Conservation (phyloP, 2,329 filamentous ascomycete species). For the Aspergillus luchuensis region DNA sequence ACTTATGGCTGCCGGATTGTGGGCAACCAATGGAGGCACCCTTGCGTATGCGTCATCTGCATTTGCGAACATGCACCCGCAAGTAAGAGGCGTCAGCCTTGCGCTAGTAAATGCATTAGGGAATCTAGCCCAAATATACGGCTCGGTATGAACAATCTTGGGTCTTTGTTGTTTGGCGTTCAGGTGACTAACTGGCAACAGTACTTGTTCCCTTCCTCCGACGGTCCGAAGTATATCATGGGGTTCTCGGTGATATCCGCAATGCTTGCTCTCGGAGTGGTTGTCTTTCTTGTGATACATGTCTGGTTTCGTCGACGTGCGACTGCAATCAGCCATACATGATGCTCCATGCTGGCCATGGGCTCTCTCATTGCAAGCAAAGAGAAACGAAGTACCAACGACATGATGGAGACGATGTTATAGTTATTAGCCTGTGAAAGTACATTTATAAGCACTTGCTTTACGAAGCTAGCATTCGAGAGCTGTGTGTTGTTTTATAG, state of each 20-base stretch:
- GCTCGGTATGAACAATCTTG: conserved; percentile 24
- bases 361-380: too few species aligned
- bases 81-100: conserved; percentile 55
- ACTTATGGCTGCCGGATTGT: conserved; percentile 58
- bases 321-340: background rate
- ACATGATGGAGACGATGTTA: too few species aligned
- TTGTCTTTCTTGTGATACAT: conserved; percentile 31
- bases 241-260: conserved; percentile 44
- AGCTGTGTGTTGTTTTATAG: too few species aligned
- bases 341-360: background rate
- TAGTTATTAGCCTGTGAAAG: background rate
- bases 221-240: conserved; percentile 54
- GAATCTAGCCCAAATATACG: conserved; percentile 59
- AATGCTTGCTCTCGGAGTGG: conserved; percentile 34
- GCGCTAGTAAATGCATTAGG: conserved; percentile 58
- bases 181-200: background rate
- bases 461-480: too few species aligned
- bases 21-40: conserved; percentile 55
- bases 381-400: too few species aligned
- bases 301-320: conserved; percentile 16
- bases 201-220: conserved; percentile 53
- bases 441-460: background rate
- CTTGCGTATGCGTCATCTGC: conserved; percentile 57
- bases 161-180: background rate
- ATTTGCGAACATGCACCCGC: conserved; percentile 53